These are phyloP conservation scores for Lentinus brumalis DNA, from an alignment of 768 basidiomycete genomes.

Conservation along the genomic window DNA sequence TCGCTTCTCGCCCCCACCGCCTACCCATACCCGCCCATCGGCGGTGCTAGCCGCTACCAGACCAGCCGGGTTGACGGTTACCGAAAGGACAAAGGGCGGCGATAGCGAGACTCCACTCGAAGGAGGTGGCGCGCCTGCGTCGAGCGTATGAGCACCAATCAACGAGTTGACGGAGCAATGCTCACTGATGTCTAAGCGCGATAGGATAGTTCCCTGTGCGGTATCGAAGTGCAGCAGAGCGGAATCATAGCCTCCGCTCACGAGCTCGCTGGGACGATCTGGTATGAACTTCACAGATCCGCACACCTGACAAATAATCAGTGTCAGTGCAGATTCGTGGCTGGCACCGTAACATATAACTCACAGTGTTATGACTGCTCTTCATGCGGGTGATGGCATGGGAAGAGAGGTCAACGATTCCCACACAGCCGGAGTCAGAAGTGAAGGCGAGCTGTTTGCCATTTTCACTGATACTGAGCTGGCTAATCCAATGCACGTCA, in stretches of 20 bases:
- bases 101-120: slow-evolving; percentile 61
- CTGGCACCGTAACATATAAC: slow-evolving; percentile 24
- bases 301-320: slow-evolving; percentile 57
- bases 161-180: background rate
- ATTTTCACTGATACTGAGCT: slow-evolving; percentile 66
- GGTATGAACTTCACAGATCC: slow-evolving; percentile 72
- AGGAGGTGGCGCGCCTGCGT: slow-evolving; percentile 34
- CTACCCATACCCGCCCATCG: slow-evolving; percentile 72
- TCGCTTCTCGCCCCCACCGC: slow-evolving; percentile 64
- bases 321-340: background rate
- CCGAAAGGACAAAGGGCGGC: slow-evolving; percentile 73
- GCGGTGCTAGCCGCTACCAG: slow-evolving; percentile 72
- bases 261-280: slow-evolving; percentile 65
- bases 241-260: slow-evolving; percentile 80
- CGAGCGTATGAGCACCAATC: background rate
- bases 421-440: slow-evolving; percentile 69
- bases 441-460: slow-evolving; percentile 62
- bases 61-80: slow-evolving; percentile 59
- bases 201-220: slow-evolving; percentile 54
- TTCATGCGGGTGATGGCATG: slow-evolving; percentile 57
- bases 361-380: slow-evolving; percentile 61
- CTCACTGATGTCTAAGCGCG: slow-evolving; percentile 61
- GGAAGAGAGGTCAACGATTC: slow-evolving; percentile 60
- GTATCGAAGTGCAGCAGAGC: slow-evolving; percentile 70
- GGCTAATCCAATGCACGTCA: slow-evolving; percentile 40